Evolutionary conservation across 2,329 filamentous ascomycete species (phyloP).

Genomic region (Trematosphaeria pertusa): DNA sequence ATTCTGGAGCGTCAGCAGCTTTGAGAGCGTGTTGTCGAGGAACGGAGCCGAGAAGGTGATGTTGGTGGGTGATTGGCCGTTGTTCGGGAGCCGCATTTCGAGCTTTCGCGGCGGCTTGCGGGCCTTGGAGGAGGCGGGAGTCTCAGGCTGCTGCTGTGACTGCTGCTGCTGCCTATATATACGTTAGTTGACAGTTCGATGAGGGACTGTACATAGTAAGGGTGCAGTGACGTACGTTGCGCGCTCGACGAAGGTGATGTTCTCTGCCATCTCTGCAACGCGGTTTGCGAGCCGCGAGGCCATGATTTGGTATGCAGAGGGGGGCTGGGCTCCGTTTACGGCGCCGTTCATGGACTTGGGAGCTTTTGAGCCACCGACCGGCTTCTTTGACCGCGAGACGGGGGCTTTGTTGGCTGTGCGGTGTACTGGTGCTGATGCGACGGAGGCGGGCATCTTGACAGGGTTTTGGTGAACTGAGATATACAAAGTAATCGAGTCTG

Average conservation of each 20-base stretch:
- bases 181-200: no score
- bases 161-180: not conserved
- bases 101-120: conserved; percentile 57
- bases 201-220: no score
- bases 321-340: conserved; percentile 25
- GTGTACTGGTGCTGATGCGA: conserved; percentile 42
- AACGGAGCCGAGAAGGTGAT: conserved; percentile 60
- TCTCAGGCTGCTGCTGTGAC: conserved; percentile 19
- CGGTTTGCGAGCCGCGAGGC: conserved; percentile 58
- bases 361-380: conserved; percentile 22
- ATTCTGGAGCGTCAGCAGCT: conserved; percentile 58
- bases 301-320: conserved; percentile 60
- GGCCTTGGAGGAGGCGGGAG: conserved; percentile 31
- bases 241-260: conserved; percentile 59
- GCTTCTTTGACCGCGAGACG: conserved; percentile 41
- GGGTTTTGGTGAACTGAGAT: not conserved
- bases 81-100: conserved; percentile 55
- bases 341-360: conserved; percentile 37
- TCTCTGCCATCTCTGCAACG: conserved; percentile 61
- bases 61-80: conserved; percentile 42
- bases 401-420: conserved; percentile 39
- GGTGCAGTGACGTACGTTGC: conserved; percentile 42
- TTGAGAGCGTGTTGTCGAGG: conserved; percentile 60
- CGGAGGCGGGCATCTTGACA: conserved; percentile 43
- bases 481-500: conserved; percentile 7